Conservation (phyloP, 768 basidiomycete genomes). For the Tremella fuciformis region DNA sequence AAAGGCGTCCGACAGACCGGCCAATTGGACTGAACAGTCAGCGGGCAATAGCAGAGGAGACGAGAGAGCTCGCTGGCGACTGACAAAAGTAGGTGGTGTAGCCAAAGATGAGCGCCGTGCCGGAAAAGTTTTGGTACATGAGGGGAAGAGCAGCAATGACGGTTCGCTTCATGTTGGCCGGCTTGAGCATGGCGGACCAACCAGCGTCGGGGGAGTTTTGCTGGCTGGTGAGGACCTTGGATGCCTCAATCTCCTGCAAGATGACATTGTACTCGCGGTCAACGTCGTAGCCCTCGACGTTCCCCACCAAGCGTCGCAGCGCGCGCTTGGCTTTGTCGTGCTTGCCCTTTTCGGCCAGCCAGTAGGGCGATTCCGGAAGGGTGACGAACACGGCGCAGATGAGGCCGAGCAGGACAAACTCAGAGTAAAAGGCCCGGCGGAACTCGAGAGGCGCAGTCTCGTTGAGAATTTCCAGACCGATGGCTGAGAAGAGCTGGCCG, state of each 20-base stretch:
- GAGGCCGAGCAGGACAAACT: slow-evolving; percentile 22
- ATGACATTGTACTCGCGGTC: slow-evolving; percentile 30
- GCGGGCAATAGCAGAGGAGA: slow-evolving; percentile 11
- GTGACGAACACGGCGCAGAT: slow-evolving; percentile 10
- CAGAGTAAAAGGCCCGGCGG: slow-evolving; percentile 8
- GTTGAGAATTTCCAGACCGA: slow-evolving; percentile 21
- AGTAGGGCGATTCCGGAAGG: slow-evolving; percentile 26
- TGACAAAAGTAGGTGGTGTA: not conserved
- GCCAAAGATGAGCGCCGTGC: too few relatives aligned
- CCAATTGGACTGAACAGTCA: slow-evolving; percentile 22
- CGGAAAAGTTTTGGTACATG: slow-evolving; percentile 5
- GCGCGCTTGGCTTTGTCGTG: slow-evolving; percentile 25
- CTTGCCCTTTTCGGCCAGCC: slow-evolving; percentile 23
- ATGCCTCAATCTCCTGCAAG: slow-evolving; percentile 17
- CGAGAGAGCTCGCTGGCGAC: slow-evolving; percentile 2
- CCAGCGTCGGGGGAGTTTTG: not conserved
- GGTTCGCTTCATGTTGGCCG: slow-evolving; percentile 15
- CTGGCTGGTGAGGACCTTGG: slow-evolving; percentile 1
- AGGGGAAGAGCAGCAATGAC: slow-evolving; percentile 12
- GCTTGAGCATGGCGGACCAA: slow-evolving; percentile 15
- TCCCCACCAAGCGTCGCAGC: slow-evolving; percentile 13
- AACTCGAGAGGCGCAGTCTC: slow-evolving; percentile 8
- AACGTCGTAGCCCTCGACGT: slow-evolving; percentile 28
- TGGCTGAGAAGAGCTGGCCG: slow-evolving; percentile 15
- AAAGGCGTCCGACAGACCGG: slow-evolving; percentile 24